phyloP scores from a whole-genome alignment of 768 basidiomycete species.

The Mycena epipterygia region DNA sequence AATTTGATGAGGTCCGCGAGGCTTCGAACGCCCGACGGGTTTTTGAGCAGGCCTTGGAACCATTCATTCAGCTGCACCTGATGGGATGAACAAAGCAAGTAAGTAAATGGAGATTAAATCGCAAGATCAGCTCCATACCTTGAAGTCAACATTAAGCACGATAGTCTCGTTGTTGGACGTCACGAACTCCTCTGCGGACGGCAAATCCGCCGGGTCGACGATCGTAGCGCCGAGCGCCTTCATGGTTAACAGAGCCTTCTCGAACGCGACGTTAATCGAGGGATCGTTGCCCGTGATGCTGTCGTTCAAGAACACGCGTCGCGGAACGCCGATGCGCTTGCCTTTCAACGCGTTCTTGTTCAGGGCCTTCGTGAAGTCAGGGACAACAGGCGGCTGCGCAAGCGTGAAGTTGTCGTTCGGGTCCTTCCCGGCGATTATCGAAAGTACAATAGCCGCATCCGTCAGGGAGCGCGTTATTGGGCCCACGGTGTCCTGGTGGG shows the following conservation, averaged over 20 bases:
- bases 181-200: slow-evolving; percentile 65
- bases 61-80: slow-evolving; percentile 70
- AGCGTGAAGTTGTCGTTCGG: slow-evolving; percentile 68
- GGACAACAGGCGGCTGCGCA: slow-evolving; percentile 64
- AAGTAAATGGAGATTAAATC: background rate
- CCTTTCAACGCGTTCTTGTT: slow-evolving; percentile 61
- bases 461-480: slow-evolving; percentile 67
- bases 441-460: slow-evolving; percentile 69
- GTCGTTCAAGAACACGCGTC: slow-evolving; percentile 53
- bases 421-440: slow-evolving; percentile 69
- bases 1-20: slow-evolving; percentile 72
- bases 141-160: slow-evolving; percentile 71
- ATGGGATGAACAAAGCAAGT: background rate
- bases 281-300: slow-evolving; percentile 50
- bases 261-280: slow-evolving; percentile 54
- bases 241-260: slow-evolving; percentile 54
- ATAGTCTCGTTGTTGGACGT: slow-evolving; percentile 66
- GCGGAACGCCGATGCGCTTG: slow-evolving; percentile 68
- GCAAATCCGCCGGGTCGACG: slow-evolving; percentile 74
- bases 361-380: slow-evolving; percentile 69
- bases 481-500: slow-evolving; percentile 71
- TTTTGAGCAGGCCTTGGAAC: slow-evolving; percentile 59
- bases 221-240: slow-evolving; percentile 62
- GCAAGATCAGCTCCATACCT: slow-evolving; percentile 49
- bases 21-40: slow-evolving; percentile 68